phyloP scores from a whole-genome alignment of 768 basidiomycete genomes.

The Trametes cingulata region DNA sequence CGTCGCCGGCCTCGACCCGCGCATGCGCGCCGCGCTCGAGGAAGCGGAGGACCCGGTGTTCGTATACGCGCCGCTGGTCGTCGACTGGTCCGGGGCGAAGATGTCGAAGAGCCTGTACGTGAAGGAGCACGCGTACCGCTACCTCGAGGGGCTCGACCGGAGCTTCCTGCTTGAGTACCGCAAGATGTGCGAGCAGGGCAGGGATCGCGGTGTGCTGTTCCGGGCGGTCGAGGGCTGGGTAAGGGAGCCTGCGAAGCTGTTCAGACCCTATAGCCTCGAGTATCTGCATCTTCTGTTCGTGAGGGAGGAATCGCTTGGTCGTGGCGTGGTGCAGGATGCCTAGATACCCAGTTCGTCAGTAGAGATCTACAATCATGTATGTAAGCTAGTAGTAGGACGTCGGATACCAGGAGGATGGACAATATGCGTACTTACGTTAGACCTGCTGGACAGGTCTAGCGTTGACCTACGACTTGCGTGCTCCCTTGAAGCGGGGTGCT shows the following conservation, averaged over 20 bases:
- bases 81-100: constrained; percentile 17
- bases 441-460: too few relatives aligned
- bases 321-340: neutral
- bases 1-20: neutral
- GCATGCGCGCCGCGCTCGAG: neutral
- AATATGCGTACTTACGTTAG: too few relatives aligned
- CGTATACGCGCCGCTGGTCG: constrained; percentile 9
- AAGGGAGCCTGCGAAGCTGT: constrained; percentile 25
- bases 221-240: constrained; percentile 32
- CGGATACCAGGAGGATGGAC: too few relatives aligned
- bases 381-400: too few relatives aligned
- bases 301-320: neutral
- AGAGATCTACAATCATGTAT: too few relatives aligned
- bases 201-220: constrained; percentile 27
- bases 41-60: neutral
- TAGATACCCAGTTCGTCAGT: neutral
- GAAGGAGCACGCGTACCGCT: constrained; percentile 15
- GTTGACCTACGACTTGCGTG: too few relatives aligned
- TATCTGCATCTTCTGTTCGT: neutral
- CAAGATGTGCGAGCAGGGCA: constrained; percentile 29
- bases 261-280: neutral
- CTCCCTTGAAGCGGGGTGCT: too few relatives aligned
- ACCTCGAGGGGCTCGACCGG: constrained; percentile 27
- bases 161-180: constrained; percentile 30
- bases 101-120: constrained; percentile 17